Percentiles rank a stretch among this genome's conserved stretches.
Conservation (phyloP, 192 early-diverging fungal species). For the Phycomyces nitens region DNA sequence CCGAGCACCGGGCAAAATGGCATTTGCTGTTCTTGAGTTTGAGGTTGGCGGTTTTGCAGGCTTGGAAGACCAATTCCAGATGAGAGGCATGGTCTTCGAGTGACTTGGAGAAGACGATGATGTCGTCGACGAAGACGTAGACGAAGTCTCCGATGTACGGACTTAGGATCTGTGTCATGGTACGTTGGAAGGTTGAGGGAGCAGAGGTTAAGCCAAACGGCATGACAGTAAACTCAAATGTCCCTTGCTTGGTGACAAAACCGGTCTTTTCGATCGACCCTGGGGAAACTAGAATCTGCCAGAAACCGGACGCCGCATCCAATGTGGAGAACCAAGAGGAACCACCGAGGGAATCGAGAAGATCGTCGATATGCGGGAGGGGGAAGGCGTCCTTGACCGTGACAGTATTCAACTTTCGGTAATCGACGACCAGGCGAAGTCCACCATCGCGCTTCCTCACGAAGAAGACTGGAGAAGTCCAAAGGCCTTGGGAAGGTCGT, state of each 20-base stretch:
- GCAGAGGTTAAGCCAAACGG: slow-evolving; percentile 64
- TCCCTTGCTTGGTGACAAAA: slow-evolving; percentile 37
- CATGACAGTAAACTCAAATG: slow-evolving; percentile 54
- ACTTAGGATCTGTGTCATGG: slow-evolving; percentile 2
- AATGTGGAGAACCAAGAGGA: slow-evolving; percentile 21
- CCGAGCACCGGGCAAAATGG: neutral
- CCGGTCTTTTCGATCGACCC: slow-evolving; percentile 6
- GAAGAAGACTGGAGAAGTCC: slow-evolving; percentile 35
- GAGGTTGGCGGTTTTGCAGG: neutral
- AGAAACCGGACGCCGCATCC: slow-evolving; percentile 22
- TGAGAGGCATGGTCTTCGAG: slow-evolving; percentile 21
- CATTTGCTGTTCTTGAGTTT: neutral
- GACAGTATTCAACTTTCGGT: slow-evolving; percentile 37
- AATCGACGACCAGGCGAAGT: slow-evolving; percentile 38
- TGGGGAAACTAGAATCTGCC: slow-evolving; percentile 4
- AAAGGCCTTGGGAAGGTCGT: neutral
- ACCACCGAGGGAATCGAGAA: slow-evolving; percentile 18
- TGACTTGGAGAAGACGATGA: slow-evolving; percentile 26
- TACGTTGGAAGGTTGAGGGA: slow-evolving; percentile 51
- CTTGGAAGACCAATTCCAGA: slow-evolving; percentile 18
- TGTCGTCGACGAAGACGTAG: slow-evolving; percentile 36
- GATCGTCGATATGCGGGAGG: slow-evolving; percentile 36
- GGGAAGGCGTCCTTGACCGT: slow-evolving; percentile 39
- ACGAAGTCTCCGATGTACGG: neutral
- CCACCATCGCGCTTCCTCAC: slow-evolving; percentile 36